Conservation (phyloP, 192 early-diverging fungal species). For the Umbelopsis ramanniana region DNA sequence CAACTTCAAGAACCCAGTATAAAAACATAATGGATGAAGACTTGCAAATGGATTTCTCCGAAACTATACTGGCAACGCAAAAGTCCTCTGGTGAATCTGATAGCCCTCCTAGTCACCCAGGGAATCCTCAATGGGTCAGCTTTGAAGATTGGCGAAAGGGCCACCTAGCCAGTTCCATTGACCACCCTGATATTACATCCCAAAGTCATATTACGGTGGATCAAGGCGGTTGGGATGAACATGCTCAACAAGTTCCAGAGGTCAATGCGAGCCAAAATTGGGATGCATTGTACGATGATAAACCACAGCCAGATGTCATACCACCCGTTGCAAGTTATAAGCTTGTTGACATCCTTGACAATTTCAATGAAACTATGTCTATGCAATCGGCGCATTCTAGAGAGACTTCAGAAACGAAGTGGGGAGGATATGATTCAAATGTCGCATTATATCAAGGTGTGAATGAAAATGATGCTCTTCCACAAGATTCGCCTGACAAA, state of each 20-base stretch:
- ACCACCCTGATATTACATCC: not conserved
- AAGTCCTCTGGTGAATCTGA: not conserved
- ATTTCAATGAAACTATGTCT: conserved; percentile 3
- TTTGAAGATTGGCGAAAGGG: not conserved
- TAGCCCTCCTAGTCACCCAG: not conserved
- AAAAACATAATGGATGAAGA: conserved; percentile 10
- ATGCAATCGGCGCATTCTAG: conserved; percentile 5
- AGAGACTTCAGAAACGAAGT: not conserved
- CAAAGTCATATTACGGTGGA: not conserved
- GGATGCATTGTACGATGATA: not conserved
- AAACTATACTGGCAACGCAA: not conserved
- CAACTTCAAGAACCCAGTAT: not conserved
- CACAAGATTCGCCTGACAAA: not conserved
- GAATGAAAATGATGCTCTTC: not conserved
- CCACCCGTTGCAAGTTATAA: conserved; percentile 11
- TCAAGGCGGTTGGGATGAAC: conserved; percentile 7
- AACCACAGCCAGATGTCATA: not conserved
- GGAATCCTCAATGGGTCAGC: conserved; percentile 1
- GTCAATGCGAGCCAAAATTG: not conserved
- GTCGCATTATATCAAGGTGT: not conserved
- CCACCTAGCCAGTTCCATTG: not conserved
- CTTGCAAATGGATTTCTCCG: not conserved
- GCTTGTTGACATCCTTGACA: not conserved
- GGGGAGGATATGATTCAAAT: conserved; percentile 9
- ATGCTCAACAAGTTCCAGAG: not conserved